These are phyloP conservation scores for Saturnispora besseyi DNA, from an alignment of 805 yeast genomes.

Conservation along the genomic window DNA sequence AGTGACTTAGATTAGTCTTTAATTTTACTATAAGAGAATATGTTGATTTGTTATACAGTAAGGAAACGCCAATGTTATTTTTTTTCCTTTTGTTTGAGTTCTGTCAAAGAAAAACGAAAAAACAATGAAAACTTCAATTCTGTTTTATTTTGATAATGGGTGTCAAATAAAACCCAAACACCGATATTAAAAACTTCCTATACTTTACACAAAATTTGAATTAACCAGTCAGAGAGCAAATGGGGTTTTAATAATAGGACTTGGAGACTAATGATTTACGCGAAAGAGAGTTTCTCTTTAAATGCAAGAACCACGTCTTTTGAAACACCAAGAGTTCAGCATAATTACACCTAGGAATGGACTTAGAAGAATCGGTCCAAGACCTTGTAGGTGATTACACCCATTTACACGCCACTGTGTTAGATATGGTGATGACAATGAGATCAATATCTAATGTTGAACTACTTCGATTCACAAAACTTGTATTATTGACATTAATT, in stretches of 20 bases:
- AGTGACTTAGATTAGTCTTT: neutral
- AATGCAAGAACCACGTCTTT: neutral
- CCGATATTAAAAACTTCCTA: no score
- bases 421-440: constrained; percentile 15
- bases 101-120: neutral
- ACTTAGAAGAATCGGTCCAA: neutral
- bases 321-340: neutral
- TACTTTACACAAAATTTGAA: no score
- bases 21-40: neutral
- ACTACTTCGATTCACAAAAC: constrained; percentile 7
- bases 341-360: neutral
- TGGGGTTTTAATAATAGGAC: no score
- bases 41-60: neutral
- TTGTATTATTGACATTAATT: neutral
- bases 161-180: neutral
- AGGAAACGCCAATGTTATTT: neutral
- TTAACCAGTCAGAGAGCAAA: no score
- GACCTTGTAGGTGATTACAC: constrained; percentile 2
- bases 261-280: neutral
- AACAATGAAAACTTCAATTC: neutral
- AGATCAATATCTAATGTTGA: constrained; percentile 6
- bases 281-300: neutral
- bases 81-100: neutral
- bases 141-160: neutral
- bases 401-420: constrained; percentile 11